Base-by-base conservation (phyloP, 805 yeast genomes). In the Metschnikowia aberdeeniae region DNA sequence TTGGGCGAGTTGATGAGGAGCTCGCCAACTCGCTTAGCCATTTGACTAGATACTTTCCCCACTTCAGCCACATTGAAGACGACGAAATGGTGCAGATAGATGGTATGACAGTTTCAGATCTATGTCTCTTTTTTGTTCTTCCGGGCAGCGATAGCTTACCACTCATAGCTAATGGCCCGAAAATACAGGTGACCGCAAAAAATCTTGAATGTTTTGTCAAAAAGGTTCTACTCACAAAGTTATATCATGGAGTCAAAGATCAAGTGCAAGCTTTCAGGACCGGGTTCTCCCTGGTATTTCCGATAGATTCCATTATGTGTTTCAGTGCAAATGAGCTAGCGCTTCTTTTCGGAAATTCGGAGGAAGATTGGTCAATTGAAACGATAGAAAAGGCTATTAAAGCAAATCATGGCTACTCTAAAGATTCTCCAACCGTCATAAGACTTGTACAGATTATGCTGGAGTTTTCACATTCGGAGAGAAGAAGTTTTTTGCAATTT, bases 381-480 rank as follows among this genome's bases (percentile, higher is more conserved):
- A 81, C 93, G 0, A 65, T 92, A 24, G 53, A 71, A 5, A 70
- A 78, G 1, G 72, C 82, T 0, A 68, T 92, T 12, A 79, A 79
- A 53, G 96, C 97, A 0, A 95, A 90, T 54, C 98, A 92, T 64
- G 99, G 98, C 1, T 92, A 85, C 58, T 76, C 78, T 3, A 75
- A 77, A 56, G 90, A 84, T 30, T 86, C 95, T 3, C 63, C 63
- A 12, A 72, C 84, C 0, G 79, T 92, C 3, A 75, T 73, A 46
- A 71, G 76, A 45, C 66, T 93, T 35, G 62, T 89, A n/a, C 71
- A 72, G 30, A 71, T 87, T 1, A 70, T 93, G 77, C 60, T 77
- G 3, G 67, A 68, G 6, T 84, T 89, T 50, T 59, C 64, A 27
- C 53, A 55, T 2, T 60, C 65, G 1, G 86, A 89, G 50, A 80